phyloP scores from a whole-genome alignment of 768 basidiomycete genomes.

The Hygrocybe punicea region DNA sequence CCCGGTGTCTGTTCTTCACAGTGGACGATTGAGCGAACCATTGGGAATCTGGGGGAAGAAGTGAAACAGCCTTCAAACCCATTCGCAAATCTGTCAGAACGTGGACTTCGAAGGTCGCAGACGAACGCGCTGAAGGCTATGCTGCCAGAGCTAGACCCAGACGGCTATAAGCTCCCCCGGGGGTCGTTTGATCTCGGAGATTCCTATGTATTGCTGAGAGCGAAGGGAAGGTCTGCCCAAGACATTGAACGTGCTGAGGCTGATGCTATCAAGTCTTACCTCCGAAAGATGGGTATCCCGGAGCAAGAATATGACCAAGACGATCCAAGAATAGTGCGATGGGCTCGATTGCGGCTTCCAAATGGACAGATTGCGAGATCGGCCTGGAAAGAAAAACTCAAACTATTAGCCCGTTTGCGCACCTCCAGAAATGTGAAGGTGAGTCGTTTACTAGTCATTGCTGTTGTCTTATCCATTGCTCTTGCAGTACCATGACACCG shows the following conservation, averaged over 20 bases:
- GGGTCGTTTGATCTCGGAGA: slow-evolving; percentile 1
- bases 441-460: background rate
- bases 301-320: background rate
- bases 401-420: background rate
- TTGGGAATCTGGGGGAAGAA: no score
- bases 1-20: slow-evolving; percentile 12
- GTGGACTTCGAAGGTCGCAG: slow-evolving; percentile 6
- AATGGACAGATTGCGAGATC: no score
- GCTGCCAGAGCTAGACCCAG: slow-evolving; percentile 14
- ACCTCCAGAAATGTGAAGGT: slow-evolving; percentile 1
- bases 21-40: slow-evolving; percentile 21
- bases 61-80: slow-evolving; percentile 20
- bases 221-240: background rate
- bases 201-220: background rate
- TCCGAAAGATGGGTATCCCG: background rate
- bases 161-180: slow-evolving; percentile 18
- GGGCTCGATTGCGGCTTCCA: background rate
- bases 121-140: background rate
- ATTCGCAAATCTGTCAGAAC: slow-evolving; percentile 19
- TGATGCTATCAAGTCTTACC: background rate
- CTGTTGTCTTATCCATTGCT: background rate
- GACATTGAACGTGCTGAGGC: background rate
- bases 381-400: background rate
- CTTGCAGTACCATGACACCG: background rate
- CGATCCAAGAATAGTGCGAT: background rate